These are phyloP conservation scores for Apiotrichum mycotoxinovorans DNA, from an alignment of 1,284 basidiomycete genomes.

Conservation along the genomic window DNA sequence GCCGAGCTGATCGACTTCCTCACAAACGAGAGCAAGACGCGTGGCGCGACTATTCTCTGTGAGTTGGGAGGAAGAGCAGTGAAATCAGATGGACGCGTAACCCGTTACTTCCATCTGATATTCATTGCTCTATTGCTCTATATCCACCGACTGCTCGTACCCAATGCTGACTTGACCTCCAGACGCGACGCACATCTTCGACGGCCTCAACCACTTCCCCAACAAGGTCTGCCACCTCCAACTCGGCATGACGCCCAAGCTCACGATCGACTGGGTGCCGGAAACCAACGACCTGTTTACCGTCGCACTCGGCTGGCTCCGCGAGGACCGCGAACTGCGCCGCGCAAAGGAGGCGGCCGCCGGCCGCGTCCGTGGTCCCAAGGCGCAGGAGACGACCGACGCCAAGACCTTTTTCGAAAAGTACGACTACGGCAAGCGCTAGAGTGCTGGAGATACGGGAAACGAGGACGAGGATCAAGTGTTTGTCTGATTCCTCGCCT, in stretches of 20 bases:
- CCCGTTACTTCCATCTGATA: not conserved
- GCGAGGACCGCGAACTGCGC: constrained; percentile 67
- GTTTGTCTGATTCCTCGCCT: too few relatives aligned
- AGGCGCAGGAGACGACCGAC: constrained; percentile 58
- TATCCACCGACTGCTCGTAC: not conserved
- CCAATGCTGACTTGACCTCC: not conserved
- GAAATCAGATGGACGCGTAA: not conserved
- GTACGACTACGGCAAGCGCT: constrained; percentile 54
- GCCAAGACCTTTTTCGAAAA: constrained; percentile 86
- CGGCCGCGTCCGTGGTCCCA: constrained; percentile 66
- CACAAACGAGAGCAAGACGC: constrained; percentile 70
- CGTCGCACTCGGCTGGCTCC: constrained; percentile 77
- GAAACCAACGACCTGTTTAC: constrained; percentile 59
- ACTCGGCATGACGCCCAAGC: constrained; percentile 62
- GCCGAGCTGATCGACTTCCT: constrained; percentile 86
- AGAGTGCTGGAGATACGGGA: not conserved
- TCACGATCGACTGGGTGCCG: constrained; percentile 67
- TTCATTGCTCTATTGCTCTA: not conserved
- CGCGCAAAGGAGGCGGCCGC: constrained; percentile 58
- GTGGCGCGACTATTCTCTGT: constrained; percentile 89
- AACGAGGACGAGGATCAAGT: too few relatives aligned
- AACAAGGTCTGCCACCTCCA: constrained; percentile 87
- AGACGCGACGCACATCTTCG: constrained; percentile 94
- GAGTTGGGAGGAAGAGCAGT: constrained; percentile 37
- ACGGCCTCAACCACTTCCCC: constrained; percentile 79